These are phyloP conservation scores for Stemphylium lycopersici DNA, from an alignment of 2,329 filamentous ascomycete genomes.

Conservation along the genomic window DNA sequence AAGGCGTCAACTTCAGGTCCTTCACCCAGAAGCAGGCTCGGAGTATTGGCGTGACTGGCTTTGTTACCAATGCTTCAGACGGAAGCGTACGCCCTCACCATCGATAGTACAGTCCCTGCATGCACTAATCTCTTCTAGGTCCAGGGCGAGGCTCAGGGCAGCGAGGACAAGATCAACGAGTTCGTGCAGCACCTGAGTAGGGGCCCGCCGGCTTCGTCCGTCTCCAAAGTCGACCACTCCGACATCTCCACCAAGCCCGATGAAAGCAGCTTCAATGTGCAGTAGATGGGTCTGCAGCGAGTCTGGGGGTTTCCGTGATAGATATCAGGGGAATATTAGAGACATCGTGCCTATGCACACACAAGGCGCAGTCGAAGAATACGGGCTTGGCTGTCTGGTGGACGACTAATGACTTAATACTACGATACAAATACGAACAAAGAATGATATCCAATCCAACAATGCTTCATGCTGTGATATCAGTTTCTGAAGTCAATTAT, in stretches of 20 bases:
- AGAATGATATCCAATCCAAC: background rate
- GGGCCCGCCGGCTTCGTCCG: slow-evolving; percentile 74
- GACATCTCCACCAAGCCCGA: slow-evolving; percentile 69
- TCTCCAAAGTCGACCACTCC: slow-evolving; percentile 74
- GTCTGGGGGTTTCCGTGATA: too few relatives aligned
- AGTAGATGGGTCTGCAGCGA: slow-evolving; percentile 15
- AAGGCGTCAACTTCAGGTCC: slow-evolving; percentile 60
- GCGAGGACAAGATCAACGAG: slow-evolving; percentile 66
- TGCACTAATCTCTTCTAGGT: slow-evolving; percentile 63
- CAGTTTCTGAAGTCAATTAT: background rate
- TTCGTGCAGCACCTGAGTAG: slow-evolving; percentile 77
- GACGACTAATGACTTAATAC: background rate
- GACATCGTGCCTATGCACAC: too few relatives aligned
- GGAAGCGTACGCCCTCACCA: slow-evolving; percentile 46
- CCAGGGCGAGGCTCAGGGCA: slow-evolving; percentile 85
- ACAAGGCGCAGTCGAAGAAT: background rate
- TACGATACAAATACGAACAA: background rate
- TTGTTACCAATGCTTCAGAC: slow-evolving; percentile 54
- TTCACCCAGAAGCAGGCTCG: slow-evolving; percentile 54
- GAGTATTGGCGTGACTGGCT: slow-evolving; percentile 53
- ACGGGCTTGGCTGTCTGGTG: background rate
- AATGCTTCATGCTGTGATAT: background rate
- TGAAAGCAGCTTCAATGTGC: slow-evolving; percentile 66
- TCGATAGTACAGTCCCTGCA: background rate
- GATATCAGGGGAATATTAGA: too few relatives aligned